Conservation (phyloP, 192 early-diverging fungal species). For the Coemansia sp. region DNA sequence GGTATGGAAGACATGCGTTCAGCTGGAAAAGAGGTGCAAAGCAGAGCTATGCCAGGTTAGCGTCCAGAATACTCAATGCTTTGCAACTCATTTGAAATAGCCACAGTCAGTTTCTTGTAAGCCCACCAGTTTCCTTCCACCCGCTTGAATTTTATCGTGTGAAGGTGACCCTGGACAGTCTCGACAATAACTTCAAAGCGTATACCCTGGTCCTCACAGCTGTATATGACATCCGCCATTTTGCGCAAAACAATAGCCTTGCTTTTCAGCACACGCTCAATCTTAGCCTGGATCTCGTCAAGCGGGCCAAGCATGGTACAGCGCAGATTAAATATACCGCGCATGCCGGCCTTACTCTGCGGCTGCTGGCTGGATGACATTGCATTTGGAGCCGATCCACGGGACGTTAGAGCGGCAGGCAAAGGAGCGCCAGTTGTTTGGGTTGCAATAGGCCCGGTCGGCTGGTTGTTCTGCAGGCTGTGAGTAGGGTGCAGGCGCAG, state of each 20-base stretch:
- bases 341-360: slow-evolving; percentile 16
- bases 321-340: slow-evolving; percentile 40
- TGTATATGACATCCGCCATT: slow-evolving; percentile 32
- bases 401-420: slow-evolving; percentile 40
- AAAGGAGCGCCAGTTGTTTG: slow-evolving; percentile 31
- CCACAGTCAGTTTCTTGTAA: slow-evolving; percentile 44
- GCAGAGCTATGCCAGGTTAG: neutral
- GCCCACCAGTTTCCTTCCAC: slow-evolving; percentile 45
- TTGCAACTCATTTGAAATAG: slow-evolving; percentile 42
- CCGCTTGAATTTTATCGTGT: slow-evolving; percentile 46
- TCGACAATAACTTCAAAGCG: slow-evolving; percentile 45
- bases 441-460: slow-evolving; percentile 15
- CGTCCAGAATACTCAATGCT: slow-evolving; percentile 11
- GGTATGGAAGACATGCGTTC: neutral
- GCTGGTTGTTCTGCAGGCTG: slow-evolving; percentile 33
- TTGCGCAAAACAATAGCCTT: slow-evolving; percentile 30
- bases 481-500: slow-evolving; percentile 37
- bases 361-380: slow-evolving; percentile 10
- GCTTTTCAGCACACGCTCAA: slow-evolving; percentile 40
- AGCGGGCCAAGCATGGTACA: slow-evolving; percentile 49
- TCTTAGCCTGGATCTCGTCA: slow-evolving; percentile 31
- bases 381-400: slow-evolving; percentile 24
- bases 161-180: slow-evolving; percentile 39
- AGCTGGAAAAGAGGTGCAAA: neutral
- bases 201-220: slow-evolving; percentile 38